Evolutionary conservation across 768 basidiomycete species (phyloP).

Genomic region (Amanita pseudoporphyria): DNA sequence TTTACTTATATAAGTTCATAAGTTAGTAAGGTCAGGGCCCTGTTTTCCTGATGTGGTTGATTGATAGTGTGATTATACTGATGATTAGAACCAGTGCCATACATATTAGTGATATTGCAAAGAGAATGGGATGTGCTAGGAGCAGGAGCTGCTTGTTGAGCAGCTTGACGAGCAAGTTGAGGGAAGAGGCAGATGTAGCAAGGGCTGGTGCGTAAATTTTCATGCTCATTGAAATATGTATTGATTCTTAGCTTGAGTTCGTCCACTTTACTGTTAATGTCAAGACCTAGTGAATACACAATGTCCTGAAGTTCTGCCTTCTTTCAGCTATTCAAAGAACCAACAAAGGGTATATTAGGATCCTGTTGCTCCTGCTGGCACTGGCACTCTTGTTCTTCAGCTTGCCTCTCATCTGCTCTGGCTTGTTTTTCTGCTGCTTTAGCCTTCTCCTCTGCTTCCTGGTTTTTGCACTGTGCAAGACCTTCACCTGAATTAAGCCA

Average conservation of each 20-base stretch:
- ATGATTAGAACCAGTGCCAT: not conserved
- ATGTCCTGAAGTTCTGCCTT: conserved; percentile 11
- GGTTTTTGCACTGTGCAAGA: not conserved
- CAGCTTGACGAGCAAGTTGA: not conserved
- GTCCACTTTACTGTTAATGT: not conserved
- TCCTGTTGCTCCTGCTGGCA: conserved; percentile 2
- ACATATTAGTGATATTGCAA: not conserved
- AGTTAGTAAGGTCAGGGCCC: too few relatives aligned
- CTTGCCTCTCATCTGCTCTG: conserved; percentile 4
- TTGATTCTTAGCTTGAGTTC: conserved; percentile 6
- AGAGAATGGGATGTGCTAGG: not conserved
- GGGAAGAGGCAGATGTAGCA: conserved; percentile 10
- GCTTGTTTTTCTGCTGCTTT: conserved; percentile 5
- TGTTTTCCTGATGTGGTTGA: too few relatives aligned
- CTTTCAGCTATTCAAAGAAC: conserved; percentile 4
- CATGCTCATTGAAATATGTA: conserved; percentile 6
- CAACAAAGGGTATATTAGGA: conserved; percentile 5
- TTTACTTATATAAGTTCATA: too few relatives aligned
- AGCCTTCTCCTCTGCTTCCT: conserved; percentile 8
- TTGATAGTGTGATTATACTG: not conserved
- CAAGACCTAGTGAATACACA: conserved; percentile 6
- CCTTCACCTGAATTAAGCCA: conserved; percentile 6
- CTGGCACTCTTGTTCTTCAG: conserved; percentile 1
- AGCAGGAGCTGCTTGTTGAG: not conserved
- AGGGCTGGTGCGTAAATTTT: conserved; percentile 3